These are phyloP conservation scores for Suillus brevipes DNA, from an alignment of 768 basidiomycete species.

Conservation along the genomic window DNA sequence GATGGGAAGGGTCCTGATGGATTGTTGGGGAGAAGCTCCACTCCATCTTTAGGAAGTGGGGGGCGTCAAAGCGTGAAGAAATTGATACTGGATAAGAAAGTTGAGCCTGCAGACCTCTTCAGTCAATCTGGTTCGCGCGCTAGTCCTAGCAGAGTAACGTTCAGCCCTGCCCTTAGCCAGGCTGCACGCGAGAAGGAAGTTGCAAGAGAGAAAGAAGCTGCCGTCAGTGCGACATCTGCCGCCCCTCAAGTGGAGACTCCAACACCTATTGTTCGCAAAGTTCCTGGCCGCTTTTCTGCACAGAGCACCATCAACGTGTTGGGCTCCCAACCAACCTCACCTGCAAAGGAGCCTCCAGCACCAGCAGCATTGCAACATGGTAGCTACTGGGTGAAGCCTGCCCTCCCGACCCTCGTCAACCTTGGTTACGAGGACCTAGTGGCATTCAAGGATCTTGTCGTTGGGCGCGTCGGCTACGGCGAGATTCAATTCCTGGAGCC, in stretches of 20 bases:
- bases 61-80: slow-evolving; percentile 88
- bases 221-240: slow-evolving; percentile 18
- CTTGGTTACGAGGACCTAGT: slow-evolving; percentile 73
- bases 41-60: slow-evolving; percentile 68
- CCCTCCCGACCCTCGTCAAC: slow-evolving; percentile 68
- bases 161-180: slow-evolving; percentile 73
- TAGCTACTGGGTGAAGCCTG: slow-evolving; percentile 90
- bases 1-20: slow-evolving; percentile 43
- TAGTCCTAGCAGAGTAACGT: slow-evolving; percentile 53
- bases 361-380: slow-evolving; percentile 66
- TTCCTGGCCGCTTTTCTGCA: slow-evolving; percentile 42
- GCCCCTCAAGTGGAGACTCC: slow-evolving; percentile 36
- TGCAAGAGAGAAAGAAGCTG: slow-evolving; percentile 37
- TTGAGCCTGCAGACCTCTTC: slow-evolving; percentile 73
- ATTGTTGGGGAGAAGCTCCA: slow-evolving; percentile 55
- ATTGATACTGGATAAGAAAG: slow-evolving; percentile 82
- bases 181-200: slow-evolving; percentile 76
- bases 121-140: slow-evolving; percentile 41
- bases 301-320: slow-evolving; percentile 33
- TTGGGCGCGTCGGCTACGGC: slow-evolving; percentile 91
- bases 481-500: slow-evolving; percentile 79
- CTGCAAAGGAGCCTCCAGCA: slow-evolving; percentile 27
- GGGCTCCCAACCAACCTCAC: slow-evolving; percentile 25
- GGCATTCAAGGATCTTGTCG: slow-evolving; percentile 72
- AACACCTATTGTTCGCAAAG: slow-evolving; percentile 37